Conservation (phyloP, 2,329 filamentous ascomycete species). For the Clonostachys rhizophaga region DNA sequence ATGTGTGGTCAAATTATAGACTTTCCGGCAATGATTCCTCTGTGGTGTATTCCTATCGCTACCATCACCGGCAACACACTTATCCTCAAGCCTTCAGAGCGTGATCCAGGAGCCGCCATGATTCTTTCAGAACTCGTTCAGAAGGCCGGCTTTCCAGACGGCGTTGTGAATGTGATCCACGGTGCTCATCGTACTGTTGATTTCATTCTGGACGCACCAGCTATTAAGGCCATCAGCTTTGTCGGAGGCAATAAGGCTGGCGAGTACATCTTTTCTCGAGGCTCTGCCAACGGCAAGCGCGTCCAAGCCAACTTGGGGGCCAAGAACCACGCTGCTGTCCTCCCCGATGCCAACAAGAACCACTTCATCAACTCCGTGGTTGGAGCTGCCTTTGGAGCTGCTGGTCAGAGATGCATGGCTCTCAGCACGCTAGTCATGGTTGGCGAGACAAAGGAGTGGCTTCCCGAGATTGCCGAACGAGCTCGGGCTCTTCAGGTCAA, state of each 20-base stretch:
- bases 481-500: slow-evolving; percentile 71
- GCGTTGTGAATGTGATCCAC: slow-evolving; percentile 80
- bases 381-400: slow-evolving; percentile 79
- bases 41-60: slow-evolving; percentile 87
- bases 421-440: slow-evolving; percentile 79
- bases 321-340: slow-evolving; percentile 82
- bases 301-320: slow-evolving; percentile 84
- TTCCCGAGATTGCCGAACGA: slow-evolving; percentile 70
- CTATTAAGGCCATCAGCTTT: slow-evolving; percentile 83
- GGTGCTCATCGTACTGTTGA: slow-evolving; percentile 77
- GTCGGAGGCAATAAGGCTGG: slow-evolving; percentile 85
- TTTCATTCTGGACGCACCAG: slow-evolving; percentile 80
- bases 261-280: slow-evolving; percentile 78
- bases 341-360: slow-evolving; percentile 88
- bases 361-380: slow-evolving; percentile 81
- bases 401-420: slow-evolving; percentile 84
- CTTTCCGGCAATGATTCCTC: slow-evolving; percentile 87
- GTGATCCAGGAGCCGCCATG: slow-evolving; percentile 80
- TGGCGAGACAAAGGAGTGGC: slow-evolving; percentile 80
- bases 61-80: slow-evolving; percentile 81
- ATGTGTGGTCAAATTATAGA: slow-evolving; percentile 40
- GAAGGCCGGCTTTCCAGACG: slow-evolving; percentile 77
- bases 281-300: slow-evolving; percentile 80
- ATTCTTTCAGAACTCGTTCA: slow-evolving; percentile 76
- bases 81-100: slow-evolving; percentile 81